Conservation (phyloP, 2,329 filamentous ascomycete species). For the Bipolaris oryzae region DNA sequence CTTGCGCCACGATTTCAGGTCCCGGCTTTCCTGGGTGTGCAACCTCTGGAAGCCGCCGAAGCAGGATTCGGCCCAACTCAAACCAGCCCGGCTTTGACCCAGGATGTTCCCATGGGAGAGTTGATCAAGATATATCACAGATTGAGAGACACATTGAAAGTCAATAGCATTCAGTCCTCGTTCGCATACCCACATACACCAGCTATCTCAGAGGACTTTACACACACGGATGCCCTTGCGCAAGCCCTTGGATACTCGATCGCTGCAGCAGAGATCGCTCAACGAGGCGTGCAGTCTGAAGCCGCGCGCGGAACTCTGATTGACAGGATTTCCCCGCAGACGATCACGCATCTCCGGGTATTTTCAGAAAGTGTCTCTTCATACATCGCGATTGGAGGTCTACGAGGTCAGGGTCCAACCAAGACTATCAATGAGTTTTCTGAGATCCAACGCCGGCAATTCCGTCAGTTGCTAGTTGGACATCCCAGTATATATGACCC, state of each 20-base stretch:
- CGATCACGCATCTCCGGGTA: slow-evolving; percentile 84
- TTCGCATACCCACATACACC: slow-evolving; percentile 53
- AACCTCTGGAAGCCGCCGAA: slow-evolving; percentile 33
- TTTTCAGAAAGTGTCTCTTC: slow-evolving; percentile 86
- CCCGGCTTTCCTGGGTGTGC: slow-evolving; percentile 36
- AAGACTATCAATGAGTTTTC: slow-evolving; percentile 70
- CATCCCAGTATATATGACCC: slow-evolving; percentile 51
- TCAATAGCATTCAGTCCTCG: slow-evolving; percentile 57
- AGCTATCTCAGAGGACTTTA: slow-evolving; percentile 54
- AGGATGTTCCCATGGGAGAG: slow-evolving; percentile 49
- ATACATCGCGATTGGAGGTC: slow-evolving; percentile 77
- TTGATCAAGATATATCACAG: slow-evolving; percentile 62
- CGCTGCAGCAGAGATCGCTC: slow-evolving; percentile 86
- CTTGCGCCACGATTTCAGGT: slow-evolving; percentile 36
- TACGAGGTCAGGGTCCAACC: slow-evolving; percentile 65
- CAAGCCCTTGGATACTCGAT: slow-evolving; percentile 81
- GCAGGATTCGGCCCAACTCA: slow-evolving; percentile 32
- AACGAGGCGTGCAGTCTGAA: slow-evolving; percentile 79
- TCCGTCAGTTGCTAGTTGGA: slow-evolving; percentile 75
- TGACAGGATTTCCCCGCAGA: slow-evolving; percentile 82
- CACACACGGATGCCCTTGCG: slow-evolving; percentile 64
- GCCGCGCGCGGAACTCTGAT: slow-evolving; percentile 73
- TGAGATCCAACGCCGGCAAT: slow-evolving; percentile 71
- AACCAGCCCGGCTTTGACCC: slow-evolving; percentile 21
- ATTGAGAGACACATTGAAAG: slow-evolving; percentile 60